Conservation (phyloP, 805 yeast genomes). For the Metschnikowia continentalis region DNA sequence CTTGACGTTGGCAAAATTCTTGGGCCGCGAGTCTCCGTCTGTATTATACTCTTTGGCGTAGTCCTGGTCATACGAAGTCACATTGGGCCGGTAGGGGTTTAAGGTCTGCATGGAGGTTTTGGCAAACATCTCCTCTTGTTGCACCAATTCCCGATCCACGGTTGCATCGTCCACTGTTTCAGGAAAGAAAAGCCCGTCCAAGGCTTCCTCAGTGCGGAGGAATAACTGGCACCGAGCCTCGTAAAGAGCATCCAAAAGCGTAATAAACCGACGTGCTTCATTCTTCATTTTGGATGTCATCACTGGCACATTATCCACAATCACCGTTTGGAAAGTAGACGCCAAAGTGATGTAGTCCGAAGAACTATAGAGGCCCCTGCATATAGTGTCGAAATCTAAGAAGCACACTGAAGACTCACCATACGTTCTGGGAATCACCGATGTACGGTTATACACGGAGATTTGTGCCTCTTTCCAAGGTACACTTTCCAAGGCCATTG, state of each 20-base stretch:
- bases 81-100: slow-evolving; percentile 68
- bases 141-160: slow-evolving; percentile 42
- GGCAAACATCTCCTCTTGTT: slow-evolving; percentile 68
- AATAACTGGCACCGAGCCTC: slow-evolving; percentile 62
- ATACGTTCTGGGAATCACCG: slow-evolving; percentile 43
- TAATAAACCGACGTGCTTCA: slow-evolving; percentile 66
- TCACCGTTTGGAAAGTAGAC: slow-evolving; percentile 51
- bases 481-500: slow-evolving; percentile 10
- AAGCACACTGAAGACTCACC: slow-evolving; percentile 31
- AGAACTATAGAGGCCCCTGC: slow-evolving; percentile 55
- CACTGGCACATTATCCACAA: slow-evolving; percentile 59
- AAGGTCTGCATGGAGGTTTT: slow-evolving; percentile 55
- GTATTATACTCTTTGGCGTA: slow-evolving; percentile 22
- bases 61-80: slow-evolving; percentile 56
- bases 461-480: slow-evolving; percentile 28
- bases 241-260: slow-evolving; percentile 63
- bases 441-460: slow-evolving; percentile 53
- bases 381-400: slow-evolving; percentile 51
- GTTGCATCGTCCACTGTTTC: slow-evolving; percentile 26
- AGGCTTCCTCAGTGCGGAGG: slow-evolving; percentile 45
- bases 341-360: slow-evolving; percentile 70
- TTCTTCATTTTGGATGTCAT: slow-evolving; percentile 54
- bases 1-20: slow-evolving; percentile 42
- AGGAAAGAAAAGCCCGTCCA: slow-evolving; percentile 62
- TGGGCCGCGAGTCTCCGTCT: neutral